phyloP scores from a whole-genome alignment of 2,329 filamentous ascomycete genomes.

The Arthrobotrys musiformis region DNA sequence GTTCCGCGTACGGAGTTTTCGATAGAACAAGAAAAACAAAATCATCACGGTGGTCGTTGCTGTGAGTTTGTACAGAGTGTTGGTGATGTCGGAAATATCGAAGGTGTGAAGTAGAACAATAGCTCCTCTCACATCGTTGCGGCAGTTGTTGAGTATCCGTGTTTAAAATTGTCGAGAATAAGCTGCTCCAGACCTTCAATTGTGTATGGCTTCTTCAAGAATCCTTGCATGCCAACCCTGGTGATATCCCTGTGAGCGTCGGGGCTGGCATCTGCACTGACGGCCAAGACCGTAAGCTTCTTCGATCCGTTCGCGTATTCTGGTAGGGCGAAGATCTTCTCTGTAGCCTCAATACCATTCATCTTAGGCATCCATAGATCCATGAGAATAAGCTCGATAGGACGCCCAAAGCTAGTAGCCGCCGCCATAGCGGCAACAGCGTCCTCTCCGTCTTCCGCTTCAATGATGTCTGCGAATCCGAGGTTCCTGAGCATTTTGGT shows the following conservation, averaged over 20 bases:
- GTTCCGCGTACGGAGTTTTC: not conserved
- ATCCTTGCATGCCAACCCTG: constrained; percentile 74
- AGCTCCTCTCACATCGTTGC: constrained; percentile 29
- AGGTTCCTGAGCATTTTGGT: constrained; percentile 75
- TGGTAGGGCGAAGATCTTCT: constrained; percentile 71
- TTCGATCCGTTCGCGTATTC: constrained; percentile 59
- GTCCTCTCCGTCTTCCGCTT: constrained; percentile 76
- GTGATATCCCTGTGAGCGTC: constrained; percentile 71
- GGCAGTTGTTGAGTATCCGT: constrained; percentile 44
- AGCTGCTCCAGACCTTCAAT: constrained; percentile 71
- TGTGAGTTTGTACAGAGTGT: constrained; percentile 30
- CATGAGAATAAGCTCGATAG: constrained; percentile 75
- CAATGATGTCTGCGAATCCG: constrained; percentile 72
- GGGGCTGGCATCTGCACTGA: constrained; percentile 75
- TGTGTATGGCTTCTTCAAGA: constrained; percentile 76
- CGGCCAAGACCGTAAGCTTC: constrained; percentile 69
- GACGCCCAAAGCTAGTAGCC: constrained; percentile 60
- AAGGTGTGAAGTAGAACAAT: not conserved
- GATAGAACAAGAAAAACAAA: constrained; percentile 8
- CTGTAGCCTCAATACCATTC: constrained; percentile 76
- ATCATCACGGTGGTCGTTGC: constrained; percentile 16
- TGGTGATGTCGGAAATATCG: not conserved
- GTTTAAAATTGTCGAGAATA: constrained; percentile 64
- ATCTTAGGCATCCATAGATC: constrained; percentile 81
- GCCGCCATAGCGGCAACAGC: constrained; percentile 72